These are phyloP conservation scores for Sporothrix phasma DNA, from an alignment of 2,329 filamentous ascomycete genomes.

Conservation along the genomic window DNA sequence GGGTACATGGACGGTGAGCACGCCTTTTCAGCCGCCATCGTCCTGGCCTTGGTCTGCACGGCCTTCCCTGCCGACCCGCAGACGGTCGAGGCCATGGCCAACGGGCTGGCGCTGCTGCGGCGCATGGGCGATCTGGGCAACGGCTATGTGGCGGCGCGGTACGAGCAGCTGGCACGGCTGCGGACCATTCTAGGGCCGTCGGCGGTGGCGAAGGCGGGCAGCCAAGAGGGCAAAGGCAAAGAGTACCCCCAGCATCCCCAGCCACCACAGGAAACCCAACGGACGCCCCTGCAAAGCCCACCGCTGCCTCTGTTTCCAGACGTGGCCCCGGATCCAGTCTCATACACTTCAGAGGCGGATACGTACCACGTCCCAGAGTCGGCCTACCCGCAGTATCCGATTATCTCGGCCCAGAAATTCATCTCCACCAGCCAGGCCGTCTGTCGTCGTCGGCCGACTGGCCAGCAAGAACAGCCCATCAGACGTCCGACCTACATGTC, in stretches of 20 bases:
- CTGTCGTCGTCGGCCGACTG: too few relatives aligned
- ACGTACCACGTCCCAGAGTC: too few relatives aligned
- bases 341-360: too few relatives aligned
- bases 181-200: slow-evolving; percentile 11
- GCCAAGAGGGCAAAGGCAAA: not conserved
- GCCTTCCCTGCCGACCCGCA: slow-evolving; percentile 37
- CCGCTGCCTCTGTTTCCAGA: not conserved
- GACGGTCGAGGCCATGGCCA: slow-evolving; percentile 33
- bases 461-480: too few relatives aligned
- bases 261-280: not conserved
- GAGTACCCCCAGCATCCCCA: too few relatives aligned
- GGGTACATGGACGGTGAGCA: slow-evolving; percentile 50
- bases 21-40: slow-evolving; percentile 42
- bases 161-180: slow-evolving; percentile 24
- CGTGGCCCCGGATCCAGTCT: not conserved
- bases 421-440: too few relatives aligned
- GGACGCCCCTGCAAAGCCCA: not conserved
- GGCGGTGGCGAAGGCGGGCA: not conserved
- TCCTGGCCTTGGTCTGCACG: slow-evolving; percentile 45
- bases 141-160: slow-evolving; percentile 34
- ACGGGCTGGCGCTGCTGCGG: slow-evolving; percentile 37
- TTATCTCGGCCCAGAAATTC: too few relatives aligned
- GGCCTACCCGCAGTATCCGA: too few relatives aligned
- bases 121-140: slow-evolving; percentile 45
- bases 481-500: too few relatives aligned